Percentiles rank a stretch among this genome's conserved stretches.
Conservation (phyloP, 2,329 filamentous ascomycete species). For the Aspergillus oerlinghausenensis region DNA sequence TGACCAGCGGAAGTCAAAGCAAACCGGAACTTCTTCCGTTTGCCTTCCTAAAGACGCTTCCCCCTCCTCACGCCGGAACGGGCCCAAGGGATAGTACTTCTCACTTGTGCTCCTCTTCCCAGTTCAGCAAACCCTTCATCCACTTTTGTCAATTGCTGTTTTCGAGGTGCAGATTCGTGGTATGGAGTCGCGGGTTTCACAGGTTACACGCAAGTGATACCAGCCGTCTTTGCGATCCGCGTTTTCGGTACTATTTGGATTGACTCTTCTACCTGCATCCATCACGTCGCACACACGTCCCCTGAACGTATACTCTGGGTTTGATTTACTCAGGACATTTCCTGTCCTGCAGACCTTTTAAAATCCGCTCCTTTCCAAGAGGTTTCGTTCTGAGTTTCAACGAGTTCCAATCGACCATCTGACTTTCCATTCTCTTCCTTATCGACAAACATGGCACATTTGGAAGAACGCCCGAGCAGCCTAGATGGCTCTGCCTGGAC, state of each 20-base stretch:
- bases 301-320: neutral
- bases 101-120: slow-evolving; percentile 11
- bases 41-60: neutral
- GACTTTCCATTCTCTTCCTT: neutral
- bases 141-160: slow-evolving; percentile 5
- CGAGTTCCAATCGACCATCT: neutral
- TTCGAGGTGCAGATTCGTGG: slow-evolving; percentile 17
- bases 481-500: slow-evolving; percentile 42
- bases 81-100: slow-evolving; percentile 11
- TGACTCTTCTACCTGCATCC: slow-evolving; percentile 9
- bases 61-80: neutral
- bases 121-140: slow-evolving; percentile 6
- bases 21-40: neutral
- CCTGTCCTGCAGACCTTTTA: slow-evolving; percentile 7
- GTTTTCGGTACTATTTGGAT: slow-evolving; percentile 12
- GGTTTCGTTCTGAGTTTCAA: neutral
- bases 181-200: slow-evolving; percentile 16
- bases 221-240: slow-evolving; percentile 18
- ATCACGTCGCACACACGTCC: slow-evolving; percentile 18
- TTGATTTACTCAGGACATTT: slow-evolving; percentile 4
- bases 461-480: slow-evolving; percentile 16
- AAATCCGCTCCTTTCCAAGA: slow-evolving; percentile 2
- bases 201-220: slow-evolving; percentile 20
- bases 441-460: slow-evolving; percentile 12
- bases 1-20: neutral